Evolutionary conservation across 305 asterid genomes (phyloP).

Genomic region (Lippia alba): DNA sequence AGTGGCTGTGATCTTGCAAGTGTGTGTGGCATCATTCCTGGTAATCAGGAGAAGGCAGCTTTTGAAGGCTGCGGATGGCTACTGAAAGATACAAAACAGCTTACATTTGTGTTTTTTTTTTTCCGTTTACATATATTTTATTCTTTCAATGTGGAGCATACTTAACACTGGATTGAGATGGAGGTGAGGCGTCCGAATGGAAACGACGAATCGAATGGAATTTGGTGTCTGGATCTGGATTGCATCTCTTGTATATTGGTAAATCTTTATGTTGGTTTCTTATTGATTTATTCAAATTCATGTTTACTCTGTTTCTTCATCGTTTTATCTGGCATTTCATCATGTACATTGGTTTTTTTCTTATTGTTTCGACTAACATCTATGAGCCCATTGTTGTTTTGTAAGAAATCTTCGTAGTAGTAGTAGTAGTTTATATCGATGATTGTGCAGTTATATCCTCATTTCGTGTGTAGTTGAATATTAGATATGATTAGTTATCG

Average conservation of each 20-base stretch:
- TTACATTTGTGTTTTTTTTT: background rate
- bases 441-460: background rate
- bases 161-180: slow-evolving; percentile 35
- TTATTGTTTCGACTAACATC: slow-evolving; percentile 19
- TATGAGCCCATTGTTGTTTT: slow-evolving; percentile 14
- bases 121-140: slow-evolving; percentile 26
- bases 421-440: background rate
- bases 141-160: slow-evolving; percentile 30
- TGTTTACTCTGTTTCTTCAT: background rate
- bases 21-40: slow-evolving; percentile 70
- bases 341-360: background rate
- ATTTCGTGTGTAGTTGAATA: background rate
- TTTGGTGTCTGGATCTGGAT: slow-evolving; percentile 42
- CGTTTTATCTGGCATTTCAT: slow-evolving; percentile 22
- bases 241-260: slow-evolving; percentile 68
- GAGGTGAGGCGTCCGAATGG: slow-evolving; percentile 23
- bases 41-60: slow-evolving; percentile 65
- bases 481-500: slow-evolving; percentile 1
- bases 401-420: too few species aligned
- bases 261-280: slow-evolving; percentile 37
- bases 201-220: slow-evolving; percentile 32
- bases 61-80: slow-evolving; percentile 41
- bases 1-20: slow-evolving; percentile 67
- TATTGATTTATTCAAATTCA: slow-evolving; percentile 30
- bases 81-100: slow-evolving; percentile 33